A percentile compares a stretch with the other conserved stretches of the same genome.
phyloP scores from a whole-genome alignment of 371 early-diverging fungal species.

The Actinomortierella ambigua region DNA sequence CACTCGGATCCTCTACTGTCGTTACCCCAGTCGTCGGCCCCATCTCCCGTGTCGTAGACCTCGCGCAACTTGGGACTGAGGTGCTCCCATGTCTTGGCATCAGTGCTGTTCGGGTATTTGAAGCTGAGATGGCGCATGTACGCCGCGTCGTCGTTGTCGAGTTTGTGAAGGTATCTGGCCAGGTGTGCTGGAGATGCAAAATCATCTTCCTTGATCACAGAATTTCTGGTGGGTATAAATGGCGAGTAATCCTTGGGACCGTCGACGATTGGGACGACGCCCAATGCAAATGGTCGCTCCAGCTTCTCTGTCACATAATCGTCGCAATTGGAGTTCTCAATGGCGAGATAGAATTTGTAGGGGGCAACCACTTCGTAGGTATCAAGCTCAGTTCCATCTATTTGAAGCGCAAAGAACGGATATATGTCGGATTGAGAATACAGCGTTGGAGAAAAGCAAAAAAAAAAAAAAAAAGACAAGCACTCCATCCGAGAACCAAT shows the following conservation, averaged over 20 bases:
- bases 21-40: conserved; percentile 4
- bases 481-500: neutral
- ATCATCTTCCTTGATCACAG: conserved; percentile 25
- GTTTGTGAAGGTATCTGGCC: conserved; percentile 11
- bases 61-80: conserved; percentile 17
- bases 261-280: conserved; percentile 37
- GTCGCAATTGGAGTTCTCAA: conserved; percentile 44
- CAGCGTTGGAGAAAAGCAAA: neutral
- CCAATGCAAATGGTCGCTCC: conserved; percentile 19
- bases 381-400: neutral
- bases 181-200: conserved; percentile 23
- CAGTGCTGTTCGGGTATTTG: conserved; percentile 2
- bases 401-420: neutral
- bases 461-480: neutral
- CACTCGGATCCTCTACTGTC: conserved; percentile 13
- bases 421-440: no score
- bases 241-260: conserved; percentile 40
- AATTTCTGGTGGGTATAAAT: conserved; percentile 25
- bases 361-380: conserved; percentile 1
- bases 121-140: conserved; percentile 17
- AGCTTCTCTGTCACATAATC: conserved; percentile 38
- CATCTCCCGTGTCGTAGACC: conserved; percentile 2
- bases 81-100: neutral
- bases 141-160: conserved; percentile 18
- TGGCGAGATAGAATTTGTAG: conserved; percentile 39